phyloP scores from a whole-genome alignment of 78 protist species.

The Thecamonas trahens region DNA sequence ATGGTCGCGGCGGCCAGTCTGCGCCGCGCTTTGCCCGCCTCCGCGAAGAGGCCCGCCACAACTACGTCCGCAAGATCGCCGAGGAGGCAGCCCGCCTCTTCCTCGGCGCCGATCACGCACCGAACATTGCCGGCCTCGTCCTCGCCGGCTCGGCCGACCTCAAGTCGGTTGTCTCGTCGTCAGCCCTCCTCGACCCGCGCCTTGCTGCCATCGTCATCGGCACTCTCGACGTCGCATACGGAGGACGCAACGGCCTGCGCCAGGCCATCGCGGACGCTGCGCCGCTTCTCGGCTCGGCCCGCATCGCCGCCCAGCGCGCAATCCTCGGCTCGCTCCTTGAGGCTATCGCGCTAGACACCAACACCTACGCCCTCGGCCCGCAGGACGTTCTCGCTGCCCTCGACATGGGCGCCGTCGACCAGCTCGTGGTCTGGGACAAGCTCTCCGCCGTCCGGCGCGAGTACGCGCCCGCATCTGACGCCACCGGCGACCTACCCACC shows the following conservation, averaged over 20 bases:
- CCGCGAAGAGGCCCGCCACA: slow-evolving; percentile 7
- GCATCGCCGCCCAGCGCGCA: too few relatives aligned
- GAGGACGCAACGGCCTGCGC: slow-evolving; percentile 99
- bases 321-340: too few relatives aligned
- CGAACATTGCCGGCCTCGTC: slow-evolving; percentile 92
- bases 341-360: too few relatives aligned
- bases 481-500: slow-evolving; percentile 24
- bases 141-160: slow-evolving; percentile 99
- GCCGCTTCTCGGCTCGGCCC: too few relatives aligned
- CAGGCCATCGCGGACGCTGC: too few relatives aligned
- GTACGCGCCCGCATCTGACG: too few relatives aligned
- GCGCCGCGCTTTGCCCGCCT: background rate
- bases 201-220: slow-evolving; percentile 77
- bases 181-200: slow-evolving; percentile 94
- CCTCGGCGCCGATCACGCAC: slow-evolving; percentile 1
- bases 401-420: slow-evolving; percentile 90
- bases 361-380: too few relatives aligned
- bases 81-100: background rate
- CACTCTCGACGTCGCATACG: slow-evolving; percentile 87
- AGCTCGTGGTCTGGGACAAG: slow-evolving; percentile 91
- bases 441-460: slow-evolving; percentile 46
- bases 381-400: too few relatives aligned
- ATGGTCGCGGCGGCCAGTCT: slow-evolving; percentile 9
- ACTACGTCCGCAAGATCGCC: slow-evolving; percentile 7
- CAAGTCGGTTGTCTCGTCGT: slow-evolving; percentile 81